Base-by-base conservation (phyloP, 2,329 filamentous ascomycete genomes). In the Oidium heveae region DNA sequence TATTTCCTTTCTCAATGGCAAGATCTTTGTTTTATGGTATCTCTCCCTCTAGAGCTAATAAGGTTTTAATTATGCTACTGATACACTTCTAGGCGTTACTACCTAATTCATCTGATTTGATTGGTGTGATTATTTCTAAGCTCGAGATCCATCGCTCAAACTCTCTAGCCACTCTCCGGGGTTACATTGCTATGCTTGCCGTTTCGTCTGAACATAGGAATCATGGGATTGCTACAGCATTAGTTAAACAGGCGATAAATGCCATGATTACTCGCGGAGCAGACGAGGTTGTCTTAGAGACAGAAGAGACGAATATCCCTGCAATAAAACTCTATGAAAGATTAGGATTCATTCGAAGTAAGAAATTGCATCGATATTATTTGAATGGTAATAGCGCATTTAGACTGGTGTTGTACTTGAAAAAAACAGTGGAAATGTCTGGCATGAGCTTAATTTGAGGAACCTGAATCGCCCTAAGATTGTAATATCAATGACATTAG, bases 141-240 rank as follows among this genome's bases (percentile, higher is more conserved):
- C 78, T 98, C 56, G 91, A 98, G 66, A 76, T 79, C 24, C 91
- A 98, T 69, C 77, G 85, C 22, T 84, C 83, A 6, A 87, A 89
- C 59, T 88, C 87, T 1, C 71, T 76, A 0, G 70, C 76, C 1
- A 81, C 79, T 0, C 73, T 87, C 59, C 79, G 91, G 58, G 91
- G 91, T 56, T 98, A 98, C 69, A 96, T 98, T 61, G 91, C 91
- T 64, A 98, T 98, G 91, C 75, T 98, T 44, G 91, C 91, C n/a
- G 88, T 94, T 5, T 78, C 81, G 46, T 79, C 86, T 41, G 71
- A 79, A 28, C 82, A 86, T 63, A 80, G 91, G 22, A 87, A 88
- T 6, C 77, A 80, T 59, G 89, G 91, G 1, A 87, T 98, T 56
- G 91, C 84, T 1, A 94, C 87, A 0, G 80, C 80, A 43, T 74